Conservation (phyloP, 768 basidiomycete genomes). For the Rhizopogon salebrosus region DNA sequence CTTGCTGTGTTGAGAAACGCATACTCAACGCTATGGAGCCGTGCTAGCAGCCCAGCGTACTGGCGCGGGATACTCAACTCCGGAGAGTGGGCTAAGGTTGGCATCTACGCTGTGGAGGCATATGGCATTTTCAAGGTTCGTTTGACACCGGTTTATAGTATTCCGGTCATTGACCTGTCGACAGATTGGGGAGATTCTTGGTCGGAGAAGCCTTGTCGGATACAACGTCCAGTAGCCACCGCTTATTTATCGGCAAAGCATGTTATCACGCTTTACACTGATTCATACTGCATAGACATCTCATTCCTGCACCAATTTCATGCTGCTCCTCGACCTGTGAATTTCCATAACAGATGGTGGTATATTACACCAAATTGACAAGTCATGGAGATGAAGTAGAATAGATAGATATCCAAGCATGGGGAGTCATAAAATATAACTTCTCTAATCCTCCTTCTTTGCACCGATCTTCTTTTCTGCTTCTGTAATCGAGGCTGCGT, state of each 20-base stretch:
- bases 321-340: too few species aligned
- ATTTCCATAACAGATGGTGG: not conserved
- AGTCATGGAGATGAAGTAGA: not conserved
- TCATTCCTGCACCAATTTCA: not conserved
- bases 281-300: not conserved
- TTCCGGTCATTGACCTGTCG: not conserved
- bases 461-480: constrained; percentile 80
- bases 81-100: constrained; percentile 65
- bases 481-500: constrained; percentile 80
- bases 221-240: constrained; percentile 58
- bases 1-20: constrained; percentile 47
- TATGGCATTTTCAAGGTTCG: constrained; percentile 86
- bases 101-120: constrained; percentile 77
- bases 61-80: constrained; percentile 54
- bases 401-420: not conserved
- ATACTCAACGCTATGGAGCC: constrained; percentile 62
- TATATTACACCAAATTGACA: not conserved
- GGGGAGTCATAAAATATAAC: constrained; percentile 3
- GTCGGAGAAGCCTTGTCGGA: constrained; percentile 73
- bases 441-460: constrained; percentile 71
- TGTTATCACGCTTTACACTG: not conserved
- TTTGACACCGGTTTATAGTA: not conserved
- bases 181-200: constrained; percentile 85
- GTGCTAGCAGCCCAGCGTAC: constrained; percentile 51
- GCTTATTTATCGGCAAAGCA: not conserved